phyloP scores from a whole-genome alignment of 108 stramenopile species.

The Fistulifera pelliculosa region DNA sequence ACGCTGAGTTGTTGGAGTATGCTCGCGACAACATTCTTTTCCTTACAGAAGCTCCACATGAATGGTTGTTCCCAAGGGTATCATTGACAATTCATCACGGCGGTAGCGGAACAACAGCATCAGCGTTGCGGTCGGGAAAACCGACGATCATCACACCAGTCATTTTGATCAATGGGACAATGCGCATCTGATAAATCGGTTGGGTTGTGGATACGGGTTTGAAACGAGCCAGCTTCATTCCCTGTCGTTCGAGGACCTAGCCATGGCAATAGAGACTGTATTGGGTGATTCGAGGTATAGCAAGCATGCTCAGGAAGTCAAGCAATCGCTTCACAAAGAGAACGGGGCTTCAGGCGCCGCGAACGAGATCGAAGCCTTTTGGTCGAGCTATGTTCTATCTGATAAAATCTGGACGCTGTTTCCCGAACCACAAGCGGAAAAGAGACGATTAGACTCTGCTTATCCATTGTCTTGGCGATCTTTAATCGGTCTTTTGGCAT shows the following conservation, averaged over 20 bases:
- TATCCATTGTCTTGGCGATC: not conserved
- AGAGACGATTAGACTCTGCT: not conserved
- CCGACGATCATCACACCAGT: slow-evolving; percentile 24
- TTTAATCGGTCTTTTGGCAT: not conserved
- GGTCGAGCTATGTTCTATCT: slow-evolving; percentile 7
- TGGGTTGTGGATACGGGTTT: slow-evolving; percentile 17
- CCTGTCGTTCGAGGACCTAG: slow-evolving; percentile 8
- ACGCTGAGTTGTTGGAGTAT: slow-evolving; percentile 5
- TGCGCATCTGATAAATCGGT: slow-evolving; percentile 1
- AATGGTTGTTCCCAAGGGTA: slow-evolving; percentile 16
- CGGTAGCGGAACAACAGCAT: slow-evolving; percentile 21
- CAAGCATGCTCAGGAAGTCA: slow-evolving; percentile 4
- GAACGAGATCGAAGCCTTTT: slow-evolving; percentile 11
- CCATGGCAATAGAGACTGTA: slow-evolving; percentile 3
- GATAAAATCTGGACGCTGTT: not conserved
- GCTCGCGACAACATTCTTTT: slow-evolving; percentile 17
- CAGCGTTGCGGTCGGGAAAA: slow-evolving; percentile 18
- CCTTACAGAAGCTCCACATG: slow-evolving; percentile 12
- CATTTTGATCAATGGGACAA: slow-evolving; percentile 26
- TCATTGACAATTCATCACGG: slow-evolving; percentile 17
- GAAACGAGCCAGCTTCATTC: slow-evolving; percentile 12
- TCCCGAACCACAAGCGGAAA: not conserved
- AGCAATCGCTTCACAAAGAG: slow-evolving; percentile 3
- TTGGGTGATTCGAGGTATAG: not conserved
- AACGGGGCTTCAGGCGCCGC: not conserved